Evolutionary conservation across 2,329 filamentous ascomycete species (phyloP), one percentile per base, ranked within the genome.

Genomic region (Penicillium janthinellum): DNA sequence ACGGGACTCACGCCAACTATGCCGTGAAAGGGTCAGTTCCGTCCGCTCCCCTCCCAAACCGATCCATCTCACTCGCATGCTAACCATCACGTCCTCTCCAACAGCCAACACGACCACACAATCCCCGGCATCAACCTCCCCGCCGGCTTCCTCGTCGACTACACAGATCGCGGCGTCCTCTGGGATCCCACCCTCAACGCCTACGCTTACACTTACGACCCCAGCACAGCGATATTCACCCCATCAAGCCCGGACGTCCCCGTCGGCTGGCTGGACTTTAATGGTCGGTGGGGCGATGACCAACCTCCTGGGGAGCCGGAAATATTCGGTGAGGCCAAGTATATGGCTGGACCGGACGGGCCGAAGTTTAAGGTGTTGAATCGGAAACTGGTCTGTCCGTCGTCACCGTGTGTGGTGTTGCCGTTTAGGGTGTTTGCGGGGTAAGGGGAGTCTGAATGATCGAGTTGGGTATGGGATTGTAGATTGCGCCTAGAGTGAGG

Each of bases 1-100:
- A 84, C 51, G 88, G 87, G 8, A 83, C 82, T 0, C 88, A 90
- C 71, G 88, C 87, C 8, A 86, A 85, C 67, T 90, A 89, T 70
- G 85, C 86, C 17, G 84, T 82, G 6, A 52, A 73, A 12, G 87
- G 78, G 77, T 79, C 58, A 4, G 50, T 22, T 7, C 15, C 11
- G 48, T 34, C n/a, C 25, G n/a, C 28, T n/a, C n/a, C 12, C 39
- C 11, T 31, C 10, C 22, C 22, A 42, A 4, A 17, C 22, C 11
- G 5, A 0, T 31, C n/a, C 6, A 28, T 11, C 31, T 12, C 38
- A 28, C 37, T 38, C 15, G 8, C 28, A 6, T 8, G 17, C 49
- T 52, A 28, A 52, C 17, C 47, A 20, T 20, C 22, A 17, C n/a
- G 2, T 8, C 28, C 22, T 38, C 8, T 12, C 11, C 14, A 28